Conservation (phyloP, 805 yeast genomes). For the Pichia nakasei region DNA sequence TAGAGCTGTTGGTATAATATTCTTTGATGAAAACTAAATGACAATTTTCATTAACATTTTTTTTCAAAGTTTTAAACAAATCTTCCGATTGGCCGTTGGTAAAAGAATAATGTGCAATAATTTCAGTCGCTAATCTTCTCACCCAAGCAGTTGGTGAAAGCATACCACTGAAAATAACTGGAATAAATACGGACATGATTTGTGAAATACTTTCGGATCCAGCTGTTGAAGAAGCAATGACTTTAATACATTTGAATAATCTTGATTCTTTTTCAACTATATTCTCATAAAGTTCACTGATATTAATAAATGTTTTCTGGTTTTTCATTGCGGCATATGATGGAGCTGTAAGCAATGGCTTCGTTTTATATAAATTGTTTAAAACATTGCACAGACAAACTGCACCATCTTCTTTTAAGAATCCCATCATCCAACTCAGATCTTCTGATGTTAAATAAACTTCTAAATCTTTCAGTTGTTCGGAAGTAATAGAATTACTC, state of each 20-base stretch:
- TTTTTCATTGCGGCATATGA: not conserved
- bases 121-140: slow-evolving; percentile 73
- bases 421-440: slow-evolving; percentile 70
- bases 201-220: slow-evolving; percentile 41
- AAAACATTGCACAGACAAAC: slow-evolving; percentile 75
- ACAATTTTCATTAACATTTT: slow-evolving; percentile 26
- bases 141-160: slow-evolving; percentile 74
- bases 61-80: slow-evolving; percentile 19
- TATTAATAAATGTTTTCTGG: slow-evolving; percentile 19
- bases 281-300: slow-evolving; percentile 24
- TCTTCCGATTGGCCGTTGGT: slow-evolving; percentile 17
- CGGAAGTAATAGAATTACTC: slow-evolving; percentile 56
- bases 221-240: slow-evolving; percentile 65
- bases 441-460: slow-evolving; percentile 84
- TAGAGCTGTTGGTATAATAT: slow-evolving; percentile 15
- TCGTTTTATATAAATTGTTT: slow-evolving; percentile 27
- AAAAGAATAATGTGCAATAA: slow-evolving; percentile 48
- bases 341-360: slow-evolving; percentile 13
- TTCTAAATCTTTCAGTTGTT: slow-evolving; percentile 76
- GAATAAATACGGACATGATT: slow-evolving; percentile 42
- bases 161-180: slow-evolving; percentile 69
- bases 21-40: slow-evolving; percentile 24
- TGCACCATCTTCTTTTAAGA: slow-evolving; percentile 82
- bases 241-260: slow-evolving; percentile 71
- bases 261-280: slow-evolving; percentile 61